Conservation (phyloP, 2,329 filamentous ascomycete genomes). For the Metarhizium robertsii region DNA sequence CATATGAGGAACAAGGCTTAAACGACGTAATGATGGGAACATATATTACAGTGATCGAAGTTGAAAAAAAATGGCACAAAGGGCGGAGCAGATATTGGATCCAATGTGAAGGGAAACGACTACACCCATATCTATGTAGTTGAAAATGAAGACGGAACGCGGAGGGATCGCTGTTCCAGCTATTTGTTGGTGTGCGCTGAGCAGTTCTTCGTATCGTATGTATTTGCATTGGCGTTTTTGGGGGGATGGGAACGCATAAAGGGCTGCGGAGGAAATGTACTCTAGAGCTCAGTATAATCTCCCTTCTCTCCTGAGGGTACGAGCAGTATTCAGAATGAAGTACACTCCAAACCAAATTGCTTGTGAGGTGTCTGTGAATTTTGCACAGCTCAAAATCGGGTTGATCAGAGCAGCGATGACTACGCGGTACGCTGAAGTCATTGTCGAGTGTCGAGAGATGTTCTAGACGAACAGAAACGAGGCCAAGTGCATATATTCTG, state of each 20-base stretch:
- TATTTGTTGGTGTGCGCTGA: background rate
- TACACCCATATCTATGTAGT: background rate
- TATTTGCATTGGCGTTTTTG: slow-evolving; percentile 28
- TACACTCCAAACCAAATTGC: slow-evolving; percentile 6
- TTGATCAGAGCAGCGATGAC: too few relatives aligned
- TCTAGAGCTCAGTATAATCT: slow-evolving; percentile 27
- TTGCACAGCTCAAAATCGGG: too few relatives aligned
- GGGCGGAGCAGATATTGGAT: background rate
- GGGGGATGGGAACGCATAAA: slow-evolving; percentile 20
- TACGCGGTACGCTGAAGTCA: too few relatives aligned
- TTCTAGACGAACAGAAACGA: too few relatives aligned
- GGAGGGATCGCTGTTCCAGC: slow-evolving; percentile 2
- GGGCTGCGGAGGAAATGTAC: slow-evolving; percentile 22
- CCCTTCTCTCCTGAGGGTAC: slow-evolving; percentile 17
- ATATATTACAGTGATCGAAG: background rate
- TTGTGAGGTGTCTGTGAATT: background rate
- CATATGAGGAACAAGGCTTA: slow-evolving; percentile 27
- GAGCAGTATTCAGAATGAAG: slow-evolving; percentile 19
- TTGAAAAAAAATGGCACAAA: background rate
- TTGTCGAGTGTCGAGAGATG: too few relatives aligned
- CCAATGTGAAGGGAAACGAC: background rate
- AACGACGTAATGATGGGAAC: background rate
- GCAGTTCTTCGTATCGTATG: slow-evolving; percentile 1
- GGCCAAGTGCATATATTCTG: too few relatives aligned
- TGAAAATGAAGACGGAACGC: background rate